Conservation (phyloP, 1,284 basidiomycete species). For the Moniliella sp. region DNA sequence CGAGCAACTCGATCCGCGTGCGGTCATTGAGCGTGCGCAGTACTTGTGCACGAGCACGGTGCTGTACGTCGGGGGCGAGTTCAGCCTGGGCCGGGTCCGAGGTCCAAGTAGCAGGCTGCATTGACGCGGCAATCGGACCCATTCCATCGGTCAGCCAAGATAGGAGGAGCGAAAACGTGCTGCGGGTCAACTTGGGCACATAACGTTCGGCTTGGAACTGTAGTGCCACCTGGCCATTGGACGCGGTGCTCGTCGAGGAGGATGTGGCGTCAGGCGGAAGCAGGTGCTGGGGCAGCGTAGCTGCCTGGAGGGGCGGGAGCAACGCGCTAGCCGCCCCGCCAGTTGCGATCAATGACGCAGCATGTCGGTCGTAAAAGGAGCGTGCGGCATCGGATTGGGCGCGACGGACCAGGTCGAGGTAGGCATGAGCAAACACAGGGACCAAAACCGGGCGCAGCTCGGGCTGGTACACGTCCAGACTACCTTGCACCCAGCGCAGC, state of each 20-base stretch:
- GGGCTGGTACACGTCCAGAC: slow-evolving; percentile 62
- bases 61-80: no score
- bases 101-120: slow-evolving; percentile 48
- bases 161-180: slow-evolving; percentile 70
- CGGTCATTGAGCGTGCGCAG: no score
- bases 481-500: slow-evolving; percentile 80
- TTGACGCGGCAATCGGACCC: slow-evolving; percentile 64
- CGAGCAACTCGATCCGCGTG: no score
- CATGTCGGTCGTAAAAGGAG: slow-evolving; percentile 53
- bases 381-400: slow-evolving; percentile 61
- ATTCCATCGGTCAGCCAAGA: slow-evolving; percentile 85
- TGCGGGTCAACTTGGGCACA: slow-evolving; percentile 66
- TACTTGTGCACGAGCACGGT: no score
- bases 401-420: slow-evolving; percentile 73
- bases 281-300: slow-evolving; percentile 68
- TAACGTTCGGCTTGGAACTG: slow-evolving; percentile 78
- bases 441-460: slow-evolving; percentile 79
- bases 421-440: slow-evolving; percentile 91
- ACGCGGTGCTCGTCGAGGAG: no score
- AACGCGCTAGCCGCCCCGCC: slow-evolving; percentile 56
- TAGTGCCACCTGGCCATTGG: slow-evolving; percentile 59
- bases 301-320: slow-evolving; percentile 57
- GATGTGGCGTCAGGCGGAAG: no score
- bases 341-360: slow-evolving; percentile 46
- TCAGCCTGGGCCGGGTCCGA: slow-evolving; percentile 39